Conservation (phyloP, 306 rosid genomes). For the Mucuna pruriens region DNA sequence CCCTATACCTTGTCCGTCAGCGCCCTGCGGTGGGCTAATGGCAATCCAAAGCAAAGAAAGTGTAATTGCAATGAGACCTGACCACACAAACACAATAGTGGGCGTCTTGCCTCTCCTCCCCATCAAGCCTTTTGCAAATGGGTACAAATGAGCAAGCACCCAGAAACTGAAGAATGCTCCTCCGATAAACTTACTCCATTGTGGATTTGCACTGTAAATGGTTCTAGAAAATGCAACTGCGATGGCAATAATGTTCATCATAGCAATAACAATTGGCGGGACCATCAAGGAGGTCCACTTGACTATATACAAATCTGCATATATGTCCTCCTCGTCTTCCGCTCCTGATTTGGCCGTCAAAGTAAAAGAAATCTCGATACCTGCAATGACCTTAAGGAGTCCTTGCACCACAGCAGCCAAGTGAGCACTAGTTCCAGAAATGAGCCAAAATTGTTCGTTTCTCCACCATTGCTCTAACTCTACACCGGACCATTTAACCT, state of each 20-base stretch:
- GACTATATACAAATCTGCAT: conserved; percentile 55
- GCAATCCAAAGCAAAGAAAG: conserved; percentile 55
- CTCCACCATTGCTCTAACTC: conserved; percentile 66
- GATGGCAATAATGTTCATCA: conserved; percentile 54
- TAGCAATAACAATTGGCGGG: conserved; percentile 56
- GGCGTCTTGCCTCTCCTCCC: conserved; percentile 64
- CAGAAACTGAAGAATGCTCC: conserved; percentile 63
- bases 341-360: conserved; percentile 47
- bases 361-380: conserved; percentile 61
- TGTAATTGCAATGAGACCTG: conserved; percentile 62
- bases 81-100: conserved; percentile 61
- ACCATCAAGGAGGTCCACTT: conserved; percentile 59
- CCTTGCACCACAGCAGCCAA: conserved; percentile 61
- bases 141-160: conserved; percentile 65
- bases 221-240: conserved; percentile 49
- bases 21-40: conserved; percentile 44
- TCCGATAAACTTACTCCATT: conserved; percentile 59
- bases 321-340: conserved; percentile 47
- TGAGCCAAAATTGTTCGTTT: conserved; percentile 64
- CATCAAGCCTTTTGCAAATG: conserved; percentile 65
- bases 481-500: conserved; percentile 58
- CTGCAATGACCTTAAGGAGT: conserved; percentile 54
- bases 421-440: conserved; percentile 61
- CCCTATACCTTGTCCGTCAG: background rate
- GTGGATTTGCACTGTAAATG: conserved; percentile 40